Evolutionary conservation across 1,139 yeast genomes (phyloP), one percentile per base, ranked within the genome.

Genomic region (Yamadazyma friedrichii): DNA sequence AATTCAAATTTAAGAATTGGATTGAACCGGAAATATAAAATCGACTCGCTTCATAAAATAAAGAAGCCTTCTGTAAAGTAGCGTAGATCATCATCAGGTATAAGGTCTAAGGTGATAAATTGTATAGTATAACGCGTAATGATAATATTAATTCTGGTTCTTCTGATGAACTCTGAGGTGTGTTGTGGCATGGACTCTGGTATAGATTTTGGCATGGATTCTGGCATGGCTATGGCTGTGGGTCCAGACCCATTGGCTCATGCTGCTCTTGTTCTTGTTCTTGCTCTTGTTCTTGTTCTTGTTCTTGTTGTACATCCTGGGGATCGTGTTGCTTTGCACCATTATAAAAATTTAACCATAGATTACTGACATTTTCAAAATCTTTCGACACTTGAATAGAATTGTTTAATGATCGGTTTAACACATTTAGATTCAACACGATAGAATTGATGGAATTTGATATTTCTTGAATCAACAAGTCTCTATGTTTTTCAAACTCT

Each of bases 361-460:
- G 55, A 20, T 67, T 54, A 13, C 74, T 74, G 24, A 70, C 74
- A 42, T 70, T 68, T 42, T 70, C 75, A 47, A 72, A 72, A 42
- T 70, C 76, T 42, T 69, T 69, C 5, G 76, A 75, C 1, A 71
- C 75, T 43, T 70, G 73, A 13, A 71, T 57, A 24, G 71, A 65
- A 43, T 67, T 71, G 41, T 65, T 63, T 38, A 72, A 58, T 1
- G 75, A 63, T 30, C 76, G 50, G 48, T 72, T 72, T 43, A 72
- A 61, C 12, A 65, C 61, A 33, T 70, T 74, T 37, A 72, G 53
- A 45, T 71, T 70, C 48, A 61, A 53, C 5, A 67, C 66, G n/a
- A 71, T 73, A 3, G 70, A 64, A 45, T 68, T 69, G 45, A 72
- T 56, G 15, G 71, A 63, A 32, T 54, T 52, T 15, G 74, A 58